phyloP scores from a whole-genome alignment of 176 grass and related monocot species.

The Rhipidocladum racemiflorum region DNA sequence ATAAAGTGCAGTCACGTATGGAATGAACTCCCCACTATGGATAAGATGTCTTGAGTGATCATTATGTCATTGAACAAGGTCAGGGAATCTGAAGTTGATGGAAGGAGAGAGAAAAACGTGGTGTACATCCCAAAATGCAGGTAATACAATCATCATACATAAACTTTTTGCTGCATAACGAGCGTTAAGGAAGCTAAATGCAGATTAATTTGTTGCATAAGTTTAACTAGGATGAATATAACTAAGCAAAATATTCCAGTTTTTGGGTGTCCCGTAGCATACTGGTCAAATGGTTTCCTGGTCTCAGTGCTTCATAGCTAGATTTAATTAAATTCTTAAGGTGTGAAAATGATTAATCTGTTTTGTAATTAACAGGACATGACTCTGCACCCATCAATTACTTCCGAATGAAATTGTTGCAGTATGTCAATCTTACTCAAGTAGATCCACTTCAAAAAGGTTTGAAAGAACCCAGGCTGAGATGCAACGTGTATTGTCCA shows the following conservation, averaged over 20 bases:
- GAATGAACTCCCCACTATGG: constrained; percentile 19
- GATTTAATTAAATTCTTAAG: not conserved
- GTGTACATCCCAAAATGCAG: constrained; percentile 97
- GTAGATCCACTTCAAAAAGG: constrained; percentile 43
- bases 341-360: not conserved
- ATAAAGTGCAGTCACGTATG: constrained; percentile 24
- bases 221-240: constrained; percentile 16
- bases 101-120: constrained; percentile 85
- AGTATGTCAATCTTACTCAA: constrained; percentile 38
- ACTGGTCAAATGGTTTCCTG: not conserved
- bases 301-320: not conserved
- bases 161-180: not conserved
- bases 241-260: not conserved
- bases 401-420: constrained; percentile 10
- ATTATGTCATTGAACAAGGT: constrained; percentile 67
- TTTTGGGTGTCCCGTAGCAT: not conserved
- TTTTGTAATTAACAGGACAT: not conserved
- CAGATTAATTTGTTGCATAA: not conserved
- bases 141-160: constrained; percentile 39
- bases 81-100: constrained; percentile 81
- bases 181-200: not conserved
- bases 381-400: constrained; percentile 6
- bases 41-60: constrained; percentile 32
- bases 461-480: constrained; percentile 14
- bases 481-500: constrained; percentile 23